A percentile compares a stretch with the other conserved stretches of the same genome.
Evolutionary conservation across 257 asterid genomes (phyloP).

Genomic region (Solanum sejunctum): DNA sequence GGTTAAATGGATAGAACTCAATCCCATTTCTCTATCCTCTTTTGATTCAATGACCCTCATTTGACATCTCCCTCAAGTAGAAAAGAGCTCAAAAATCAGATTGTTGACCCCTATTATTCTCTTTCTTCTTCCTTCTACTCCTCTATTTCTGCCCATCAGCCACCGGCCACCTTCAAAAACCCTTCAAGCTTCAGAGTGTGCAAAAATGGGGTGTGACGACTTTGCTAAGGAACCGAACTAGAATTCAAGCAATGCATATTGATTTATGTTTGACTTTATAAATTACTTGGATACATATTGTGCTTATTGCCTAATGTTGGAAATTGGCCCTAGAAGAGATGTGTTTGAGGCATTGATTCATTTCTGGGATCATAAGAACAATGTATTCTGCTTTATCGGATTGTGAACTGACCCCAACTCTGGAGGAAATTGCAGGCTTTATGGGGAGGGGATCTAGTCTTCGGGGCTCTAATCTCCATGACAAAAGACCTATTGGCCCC

Average conservation of each 20-base stretch:
- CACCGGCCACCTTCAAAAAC: background rate
- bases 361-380: background rate
- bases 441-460: background rate
- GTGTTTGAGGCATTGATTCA: background rate
- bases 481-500: background rate
- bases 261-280: background rate
- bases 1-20: background rate
- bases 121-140: background rate
- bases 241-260: background rate
- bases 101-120: background rate
- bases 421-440: background rate
- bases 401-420: background rate
- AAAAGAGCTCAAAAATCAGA: background rate
- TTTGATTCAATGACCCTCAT: background rate
- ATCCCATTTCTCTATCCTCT: background rate
- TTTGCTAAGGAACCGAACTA: background rate
- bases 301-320: background rate
- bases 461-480: background rate
- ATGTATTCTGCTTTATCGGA: background rate
- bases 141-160: background rate
- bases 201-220: background rate
- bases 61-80: background rate
- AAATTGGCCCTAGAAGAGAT: background rate
- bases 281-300: background rate
- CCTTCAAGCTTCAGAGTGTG: background rate